Base-by-base conservation (phyloP, 305 asterid genomes). In the Withania somnifera region DNA sequence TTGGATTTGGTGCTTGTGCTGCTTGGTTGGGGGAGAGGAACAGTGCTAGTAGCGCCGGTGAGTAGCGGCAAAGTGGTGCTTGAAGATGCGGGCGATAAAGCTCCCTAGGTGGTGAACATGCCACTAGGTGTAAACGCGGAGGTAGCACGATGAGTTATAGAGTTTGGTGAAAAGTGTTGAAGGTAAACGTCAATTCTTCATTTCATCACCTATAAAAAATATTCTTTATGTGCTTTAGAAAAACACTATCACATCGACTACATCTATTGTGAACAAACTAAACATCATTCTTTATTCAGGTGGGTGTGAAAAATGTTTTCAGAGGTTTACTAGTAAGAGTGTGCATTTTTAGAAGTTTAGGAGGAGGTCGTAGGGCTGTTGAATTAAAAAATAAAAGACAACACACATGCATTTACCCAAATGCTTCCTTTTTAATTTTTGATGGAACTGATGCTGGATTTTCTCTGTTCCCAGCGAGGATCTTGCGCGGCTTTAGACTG, bases 401-500 rank as follows among this genome's bases (percentile, higher is more conserved):
- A 61, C 22, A 56, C 75, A 10, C 81, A 73, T 73, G 79, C 45
- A 50, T 30, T 73, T 73, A 45, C 42, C 57, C 9, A 11, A 40
- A 69, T 40, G 54, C 13, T 40, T 20, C 28, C 76, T 36, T 67
- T 32, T 19, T 4, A 19, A 5, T 3, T 73, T 47, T 73, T 45
- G 6, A 47, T 73, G 42, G 15, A 68, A 28, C 50, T 81, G 52
- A 69, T 51, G 24, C 60, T 47, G 24, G 30, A 15, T 71, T 56
- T 61, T 19, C n/a, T 22, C 57, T 57, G 15, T 57, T 47, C 83
- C 81, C 94, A 95, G 99, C 98, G 71, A 94, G 99, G 88, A 96
- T 96, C 83, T 85, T 96, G 88, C 97, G 99, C 69, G 98, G 97
- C 82, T 78, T 96, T 87, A 93, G 99, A 89, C 92, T 96, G 58